phyloP scores from a whole-genome alignment of 1,139 yeast genomes.

The Sugiyamaella xylanicola region DNA sequence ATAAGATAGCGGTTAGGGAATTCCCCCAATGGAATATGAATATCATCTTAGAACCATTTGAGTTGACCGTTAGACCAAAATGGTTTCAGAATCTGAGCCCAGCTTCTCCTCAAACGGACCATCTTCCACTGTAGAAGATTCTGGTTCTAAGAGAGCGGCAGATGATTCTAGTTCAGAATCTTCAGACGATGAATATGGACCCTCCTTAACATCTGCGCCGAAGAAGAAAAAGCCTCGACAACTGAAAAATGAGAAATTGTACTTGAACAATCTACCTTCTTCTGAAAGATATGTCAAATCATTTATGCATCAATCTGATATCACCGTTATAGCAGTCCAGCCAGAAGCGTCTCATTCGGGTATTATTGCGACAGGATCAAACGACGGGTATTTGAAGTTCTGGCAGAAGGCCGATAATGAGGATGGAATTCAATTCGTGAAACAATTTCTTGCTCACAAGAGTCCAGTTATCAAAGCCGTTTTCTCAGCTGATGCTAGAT shows the following conservation, averaged over 20 bases:
- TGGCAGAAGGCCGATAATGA: conserved; percentile 40
- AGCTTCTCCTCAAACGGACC: background rate
- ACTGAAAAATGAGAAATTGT: conserved; percentile 20
- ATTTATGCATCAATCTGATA: conserved; percentile 38
- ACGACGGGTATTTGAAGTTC: conserved; percentile 48
- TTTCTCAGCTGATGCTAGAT: conserved; percentile 36
- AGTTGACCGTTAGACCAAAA: too few relatives aligned
- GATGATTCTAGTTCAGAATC: conserved; percentile 1
- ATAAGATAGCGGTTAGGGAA: background rate
- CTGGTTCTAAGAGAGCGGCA: background rate
- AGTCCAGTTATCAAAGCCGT: conserved; percentile 32
- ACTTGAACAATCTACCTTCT: conserved; percentile 23
- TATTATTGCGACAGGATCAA: conserved; percentile 45
- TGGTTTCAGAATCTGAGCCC: background rate
- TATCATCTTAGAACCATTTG: too few relatives aligned
- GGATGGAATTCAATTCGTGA: conserved; percentile 44
- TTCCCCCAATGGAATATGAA: background rate
- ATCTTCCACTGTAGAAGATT: background rate
- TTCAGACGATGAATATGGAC: conserved; percentile 8
- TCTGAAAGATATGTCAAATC: conserved; percentile 31
- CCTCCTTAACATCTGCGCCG: conserved; percentile 6
- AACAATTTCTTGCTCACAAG: conserved; percentile 45
- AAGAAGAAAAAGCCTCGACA: conserved; percentile 21
- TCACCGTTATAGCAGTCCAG: conserved; percentile 30
- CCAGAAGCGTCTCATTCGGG: conserved; percentile 27